Evolutionary conservation across 306 rosid species (phyloP).

Genomic region (Lathyrus aphaca): DNA sequence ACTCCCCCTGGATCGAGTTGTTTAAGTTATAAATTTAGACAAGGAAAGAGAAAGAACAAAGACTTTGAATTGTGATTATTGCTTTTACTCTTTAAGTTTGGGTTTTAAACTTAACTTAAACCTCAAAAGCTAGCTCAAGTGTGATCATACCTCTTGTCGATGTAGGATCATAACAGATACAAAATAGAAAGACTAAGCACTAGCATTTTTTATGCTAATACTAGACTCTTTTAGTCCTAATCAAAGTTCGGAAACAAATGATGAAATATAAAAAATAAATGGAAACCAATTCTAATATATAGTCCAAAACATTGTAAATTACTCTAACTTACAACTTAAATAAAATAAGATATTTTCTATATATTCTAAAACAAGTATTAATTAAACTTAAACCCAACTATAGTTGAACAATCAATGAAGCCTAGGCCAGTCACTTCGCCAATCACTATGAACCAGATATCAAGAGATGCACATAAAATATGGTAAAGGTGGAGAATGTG

Average conservation of each 20-base stretch:
- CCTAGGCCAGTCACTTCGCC: conserved; percentile 3
- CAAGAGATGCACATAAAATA: conserved; percentile 2
- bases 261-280: background rate
- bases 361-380: background rate
- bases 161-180: too few species aligned
- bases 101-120: background rate
- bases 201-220: background rate
- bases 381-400: background rate
- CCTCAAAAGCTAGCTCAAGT: background rate
- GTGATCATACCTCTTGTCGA: background rate
- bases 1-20: conserved; percentile 9
- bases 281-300: conserved; percentile 1
- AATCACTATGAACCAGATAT: conserved; percentile 9
- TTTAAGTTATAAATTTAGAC: background rate
- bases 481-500: background rate
- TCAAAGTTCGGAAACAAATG: background rate
- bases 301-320: background rate
- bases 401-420: background rate
- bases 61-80: background rate
- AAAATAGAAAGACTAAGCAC: background rate
- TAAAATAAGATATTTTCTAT: background rate
- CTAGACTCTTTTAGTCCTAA: background rate
- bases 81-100: background rate
- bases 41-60: background rate
- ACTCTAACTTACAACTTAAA: background rate